Base-by-base conservation (phyloP, 306 rosid genomes). In the Leucaena leucocephala region DNA sequence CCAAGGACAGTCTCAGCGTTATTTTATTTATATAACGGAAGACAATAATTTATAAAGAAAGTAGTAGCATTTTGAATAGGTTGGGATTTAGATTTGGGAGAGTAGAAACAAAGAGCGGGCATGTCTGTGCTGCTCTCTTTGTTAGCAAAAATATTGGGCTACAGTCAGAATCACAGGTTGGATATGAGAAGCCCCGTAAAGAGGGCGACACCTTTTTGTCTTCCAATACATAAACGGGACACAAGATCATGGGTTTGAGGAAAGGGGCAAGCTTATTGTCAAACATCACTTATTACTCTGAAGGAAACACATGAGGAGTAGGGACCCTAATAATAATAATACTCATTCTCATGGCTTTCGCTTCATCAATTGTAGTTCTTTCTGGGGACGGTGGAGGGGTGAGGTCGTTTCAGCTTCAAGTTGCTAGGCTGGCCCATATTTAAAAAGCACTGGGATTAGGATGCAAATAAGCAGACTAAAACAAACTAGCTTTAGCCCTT, bases 251-350 rank as follows among this genome's bases (percentile, higher is more conserved):
- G 89, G 83, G 74, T 55, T 76, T 38, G 76, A 75, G 77, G 36
- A 52, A 81, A 82, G 82, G 81, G 88, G 61, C 35, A 82, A 40
- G 61, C 61, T 80, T 48, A 78, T 57, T 34, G 78, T 88, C 85
- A 86, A 83, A 81, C 46, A 59, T 52, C 83, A 90, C 92, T 86
- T 78, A 85, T 86, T 82, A 82, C 82, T 79, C 65, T 72, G 76
- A 85, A 85, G 91, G 91, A 90, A 88, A 85, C 85, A 49, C 81
- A 77, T 69, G 71, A 48, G 74, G 17, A n/a, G 21, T 5, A 39
- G 71, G 71, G 71, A 1, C 36, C 7, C 9, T 58, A 22, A 21
- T 22, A 58, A 58, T 10, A 22, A 86, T 86, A 42, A 81, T 84
- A 77, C 74, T 4, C 82, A 71, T 64, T 75, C 78, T n/a, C 57